Conservation (phyloP, 2,329 filamentous ascomycete species). For the Periglandula ipomoeae region DNA sequence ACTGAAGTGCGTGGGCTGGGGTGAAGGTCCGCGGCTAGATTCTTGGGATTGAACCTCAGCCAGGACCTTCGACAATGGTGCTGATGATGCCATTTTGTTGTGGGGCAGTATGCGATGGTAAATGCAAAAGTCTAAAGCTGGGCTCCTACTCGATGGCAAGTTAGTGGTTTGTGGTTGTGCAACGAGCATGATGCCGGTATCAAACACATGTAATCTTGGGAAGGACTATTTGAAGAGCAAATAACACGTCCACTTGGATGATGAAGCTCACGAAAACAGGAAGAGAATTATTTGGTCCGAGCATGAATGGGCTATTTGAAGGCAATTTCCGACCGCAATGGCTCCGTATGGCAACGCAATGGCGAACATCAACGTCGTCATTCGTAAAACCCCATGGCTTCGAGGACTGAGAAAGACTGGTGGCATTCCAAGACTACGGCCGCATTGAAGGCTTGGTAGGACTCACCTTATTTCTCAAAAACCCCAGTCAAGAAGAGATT, state of each 20-base stretch:
- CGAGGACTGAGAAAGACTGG: neutral
- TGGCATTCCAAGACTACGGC: neutral
- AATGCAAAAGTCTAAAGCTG: neutral
- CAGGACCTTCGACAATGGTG: conserved; percentile 31
- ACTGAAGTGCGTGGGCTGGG: conserved; percentile 78
- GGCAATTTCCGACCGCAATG: neutral
- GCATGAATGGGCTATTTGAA: neutral
- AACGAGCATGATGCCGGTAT: neutral
- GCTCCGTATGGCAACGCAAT: neutral
- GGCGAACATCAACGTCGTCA: neutral
- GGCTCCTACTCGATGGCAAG: neutral
- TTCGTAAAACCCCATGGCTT: neutral
- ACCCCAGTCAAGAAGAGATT: neutral
- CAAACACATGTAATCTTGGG: neutral
- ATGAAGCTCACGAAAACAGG: neutral
- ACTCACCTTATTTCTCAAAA: neutral
- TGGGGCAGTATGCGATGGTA: neutral
- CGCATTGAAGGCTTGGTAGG: neutral
- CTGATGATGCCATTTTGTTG: conserved; percentile 20
- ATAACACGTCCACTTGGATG: neutral
- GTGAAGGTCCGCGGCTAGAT: conserved; percentile 61
- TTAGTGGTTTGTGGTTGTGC: neutral
- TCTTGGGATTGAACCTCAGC: conserved; percentile 31
- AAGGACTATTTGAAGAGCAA: neutral
- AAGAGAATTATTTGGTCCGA: neutral